Conservation (phyloP, 2,329 filamentous ascomycete genomes). For the Lojkania enalia region DNA sequence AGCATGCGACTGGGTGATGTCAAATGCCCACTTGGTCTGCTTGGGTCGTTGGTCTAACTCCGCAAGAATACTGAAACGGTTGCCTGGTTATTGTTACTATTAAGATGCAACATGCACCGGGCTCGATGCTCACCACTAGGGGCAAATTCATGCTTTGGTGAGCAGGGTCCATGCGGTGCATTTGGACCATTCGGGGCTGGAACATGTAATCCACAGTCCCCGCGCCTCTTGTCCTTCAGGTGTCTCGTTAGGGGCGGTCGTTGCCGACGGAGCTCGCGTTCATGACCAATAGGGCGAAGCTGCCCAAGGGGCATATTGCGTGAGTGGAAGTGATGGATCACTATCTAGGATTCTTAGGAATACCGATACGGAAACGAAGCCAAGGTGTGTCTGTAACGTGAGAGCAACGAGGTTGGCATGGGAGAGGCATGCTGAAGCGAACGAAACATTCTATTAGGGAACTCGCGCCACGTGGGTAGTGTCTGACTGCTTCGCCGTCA, state of each 20-base stretch:
- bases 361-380: constrained; percentile 10
- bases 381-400: constrained; percentile 9
- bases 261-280: constrained; percentile 12
- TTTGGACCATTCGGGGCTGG: background rate
- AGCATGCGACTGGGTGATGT: constrained; percentile 18
- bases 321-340: background rate
- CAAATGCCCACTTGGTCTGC: constrained; percentile 25
- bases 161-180: constrained; percentile 14
- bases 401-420: constrained; percentile 1
- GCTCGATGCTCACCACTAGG: constrained; percentile 23
- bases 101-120: background rate
- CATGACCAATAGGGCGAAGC: constrained; percentile 13
- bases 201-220: constrained; percentile 16
- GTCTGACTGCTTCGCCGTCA: background rate
- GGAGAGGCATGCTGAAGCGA: background rate
- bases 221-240: constrained; percentile 14
- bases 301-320: constrained; percentile 22
- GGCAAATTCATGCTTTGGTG: constrained; percentile 23
- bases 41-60: constrained; percentile 22
- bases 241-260: constrained; percentile 10
- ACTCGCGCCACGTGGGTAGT: constrained; percentile 2
- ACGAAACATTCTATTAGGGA: constrained; percentile 4
- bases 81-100: constrained; percentile 21
- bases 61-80: constrained; percentile 33
- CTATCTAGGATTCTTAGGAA: constrained; percentile 12